Evolutionary conservation across 352 stramenopile genomes (phyloP).

Genomic region (Pythium insidiosum): DNA sequence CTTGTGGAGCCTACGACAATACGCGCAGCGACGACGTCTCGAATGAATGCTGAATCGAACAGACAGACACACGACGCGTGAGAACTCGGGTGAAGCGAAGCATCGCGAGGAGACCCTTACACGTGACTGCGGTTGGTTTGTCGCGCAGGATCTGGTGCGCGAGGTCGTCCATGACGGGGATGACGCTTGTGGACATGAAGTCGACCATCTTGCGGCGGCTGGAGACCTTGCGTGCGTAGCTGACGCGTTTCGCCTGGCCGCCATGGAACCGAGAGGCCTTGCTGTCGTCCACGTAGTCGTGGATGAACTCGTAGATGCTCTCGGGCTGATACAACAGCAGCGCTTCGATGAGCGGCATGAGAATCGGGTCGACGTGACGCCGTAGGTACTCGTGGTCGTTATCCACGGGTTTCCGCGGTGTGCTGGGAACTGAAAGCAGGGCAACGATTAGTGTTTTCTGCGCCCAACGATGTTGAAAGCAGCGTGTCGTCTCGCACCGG

Average conservation of each 20-base stretch:
- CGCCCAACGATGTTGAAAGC: neutral
- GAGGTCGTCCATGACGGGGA: constrained; percentile 80
- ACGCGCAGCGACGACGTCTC: constrained; percentile 42
- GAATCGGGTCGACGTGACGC: constrained; percentile 62
- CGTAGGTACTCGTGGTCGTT: constrained; percentile 79
- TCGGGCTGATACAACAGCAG: constrained; percentile 72
- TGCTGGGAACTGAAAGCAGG: neutral
- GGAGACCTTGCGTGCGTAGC: constrained; percentile 62
- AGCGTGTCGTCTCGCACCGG: too few relatives aligned
- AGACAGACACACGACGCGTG: too few relatives aligned
- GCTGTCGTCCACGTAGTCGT: constrained; percentile 64
- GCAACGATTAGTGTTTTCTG: neutral
- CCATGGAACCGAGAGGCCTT: constrained; percentile 33
- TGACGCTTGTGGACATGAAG: constrained; percentile 79
- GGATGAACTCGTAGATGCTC: constrained; percentile 77
- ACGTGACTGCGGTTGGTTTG: constrained; percentile 51
- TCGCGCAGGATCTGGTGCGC: constrained; percentile 71
- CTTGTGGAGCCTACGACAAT: constrained; percentile 34
- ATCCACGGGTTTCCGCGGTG: constrained; percentile 22
- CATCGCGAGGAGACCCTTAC: constrained; percentile 24
- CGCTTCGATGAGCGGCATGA: constrained; percentile 78
- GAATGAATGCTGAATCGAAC: constrained; percentile 54
- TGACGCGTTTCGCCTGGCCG: constrained; percentile 4
- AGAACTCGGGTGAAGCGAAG: too few relatives aligned
- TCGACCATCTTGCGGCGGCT: constrained; percentile 73